Percentiles rank a stretch among this genome's conserved stretches.
phyloP scores from a whole-genome alignment of 192 early-diverging fungal species.

The Podila epigama region DNA sequence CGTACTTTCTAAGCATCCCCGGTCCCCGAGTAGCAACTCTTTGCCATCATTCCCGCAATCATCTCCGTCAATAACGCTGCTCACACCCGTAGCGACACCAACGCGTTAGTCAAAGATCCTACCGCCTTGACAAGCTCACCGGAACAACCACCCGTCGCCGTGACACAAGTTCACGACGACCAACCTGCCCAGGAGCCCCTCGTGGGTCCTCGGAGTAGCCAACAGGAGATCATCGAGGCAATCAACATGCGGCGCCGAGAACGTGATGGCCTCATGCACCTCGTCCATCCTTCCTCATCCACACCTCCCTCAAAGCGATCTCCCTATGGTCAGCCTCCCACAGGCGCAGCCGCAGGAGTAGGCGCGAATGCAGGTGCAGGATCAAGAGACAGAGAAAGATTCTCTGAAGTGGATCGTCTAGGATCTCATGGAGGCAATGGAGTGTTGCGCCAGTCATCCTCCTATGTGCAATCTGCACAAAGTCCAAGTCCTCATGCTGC shows the following conservation, averaged over 20 bases:
- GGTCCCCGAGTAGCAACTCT: no score
- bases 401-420: no score
- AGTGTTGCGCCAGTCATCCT: background rate
- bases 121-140: background rate
- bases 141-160: background rate
- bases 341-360: no score
- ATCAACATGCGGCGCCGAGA: background rate
- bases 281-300: background rate
- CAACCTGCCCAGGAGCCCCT: background rate
- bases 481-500: background rate
- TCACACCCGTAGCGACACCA: no score
- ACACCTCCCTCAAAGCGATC: background rate
- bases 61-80: background rate
- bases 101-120: no score
- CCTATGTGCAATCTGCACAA: no score
- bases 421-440: no score
- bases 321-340: background rate
- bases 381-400: no score
- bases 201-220: background rate
- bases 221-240: slow-evolving; percentile 1
- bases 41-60: no score
- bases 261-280: background rate
- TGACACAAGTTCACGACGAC: background rate
- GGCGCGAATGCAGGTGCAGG: no score
- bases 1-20: no score